phyloP scores from a whole-genome alignment of 257 asterid genomes.

The Gentiana straminea region DNA sequence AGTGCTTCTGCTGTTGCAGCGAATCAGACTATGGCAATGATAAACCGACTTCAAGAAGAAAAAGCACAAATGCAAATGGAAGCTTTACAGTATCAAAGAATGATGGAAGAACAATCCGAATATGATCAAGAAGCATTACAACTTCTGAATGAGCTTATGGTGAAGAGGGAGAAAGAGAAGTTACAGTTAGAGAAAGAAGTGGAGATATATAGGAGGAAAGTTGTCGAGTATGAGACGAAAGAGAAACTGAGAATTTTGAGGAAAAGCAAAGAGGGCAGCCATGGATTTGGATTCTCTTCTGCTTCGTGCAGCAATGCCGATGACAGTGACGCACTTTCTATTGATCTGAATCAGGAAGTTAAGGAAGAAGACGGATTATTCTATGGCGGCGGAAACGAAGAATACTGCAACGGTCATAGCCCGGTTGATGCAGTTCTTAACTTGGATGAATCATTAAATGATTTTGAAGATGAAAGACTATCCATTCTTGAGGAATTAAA shows the following conservation, averaged over 20 bases:
- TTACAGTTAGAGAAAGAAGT: constrained; percentile 67
- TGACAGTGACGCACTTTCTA: constrained; percentile 71
- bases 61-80: constrained; percentile 98
- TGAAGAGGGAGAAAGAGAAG: constrained; percentile 87
- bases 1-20: constrained; percentile 96
- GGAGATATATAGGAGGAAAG: constrained; percentile 50
- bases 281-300: constrained; percentile 58
- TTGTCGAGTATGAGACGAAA: constrained; percentile 49
- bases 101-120: constrained; percentile 99
- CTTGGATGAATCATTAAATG: constrained; percentile 77
- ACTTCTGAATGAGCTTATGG: constrained; percentile 81
- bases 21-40: constrained; percentile 97
- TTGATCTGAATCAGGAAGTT: constrained; percentile 60
- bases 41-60: constrained; percentile 91
- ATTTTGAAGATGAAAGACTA: constrained; percentile 80
- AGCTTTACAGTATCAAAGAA: constrained; percentile 94
- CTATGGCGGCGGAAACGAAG: constrained; percentile 16
- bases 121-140: constrained; percentile 98
- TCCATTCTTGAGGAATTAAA: constrained; percentile 83
- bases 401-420: constrained; percentile 23
- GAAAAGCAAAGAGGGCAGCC: constrained; percentile 50
- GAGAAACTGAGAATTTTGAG: constrained; percentile 43
- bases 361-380: constrained; percentile 48
- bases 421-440: constrained; percentile 52
- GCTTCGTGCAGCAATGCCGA: constrained; percentile 72